A percentile compares a stretch with the other conserved stretches of the same genome.
These are phyloP conservation scores for Chloris gayana DNA, from an alignment of 176 grass and related monocot species.

Conservation along the genomic window DNA sequence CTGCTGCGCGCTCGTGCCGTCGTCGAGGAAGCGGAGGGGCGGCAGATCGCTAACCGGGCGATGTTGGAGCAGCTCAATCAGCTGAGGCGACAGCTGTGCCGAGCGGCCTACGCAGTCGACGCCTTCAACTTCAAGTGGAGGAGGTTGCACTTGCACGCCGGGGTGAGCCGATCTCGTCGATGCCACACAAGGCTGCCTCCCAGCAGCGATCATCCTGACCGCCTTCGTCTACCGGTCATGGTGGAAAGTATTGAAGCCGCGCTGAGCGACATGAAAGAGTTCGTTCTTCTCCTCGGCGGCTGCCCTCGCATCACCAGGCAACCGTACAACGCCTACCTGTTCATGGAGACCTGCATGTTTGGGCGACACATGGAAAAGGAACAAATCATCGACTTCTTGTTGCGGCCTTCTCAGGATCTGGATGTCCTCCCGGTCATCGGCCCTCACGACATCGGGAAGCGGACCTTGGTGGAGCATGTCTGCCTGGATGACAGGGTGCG, in stretches of 20 bases:
- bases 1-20: too few species aligned
- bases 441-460: not conserved
- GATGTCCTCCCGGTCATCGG: conserved; percentile 10
- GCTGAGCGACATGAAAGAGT: conserved; percentile 12
- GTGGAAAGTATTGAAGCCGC: not conserved
- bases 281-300: not conserved
- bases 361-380: conserved; percentile 29
- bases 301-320: not conserved
- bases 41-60: too few species aligned
- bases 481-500: conserved; percentile 14
- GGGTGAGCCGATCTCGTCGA: not conserved
- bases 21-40: too few species aligned
- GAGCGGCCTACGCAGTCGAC: conserved; percentile 15
- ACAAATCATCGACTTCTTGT: not conserved
- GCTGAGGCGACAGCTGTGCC: not conserved
- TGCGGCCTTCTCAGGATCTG: not conserved
- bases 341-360: conserved; percentile 29
- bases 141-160: not conserved
- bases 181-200: not conserved
- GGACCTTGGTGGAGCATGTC: conserved; percentile 21
- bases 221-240: not conserved
- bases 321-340: conserved; percentile 29
- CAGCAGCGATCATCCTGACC: too few species aligned
- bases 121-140: not conserved
- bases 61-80: too few species aligned